These are phyloP conservation scores for Selaginella tamariscina DNA, from an alignment of 75 land plant species.

Conservation along the genomic window DNA sequence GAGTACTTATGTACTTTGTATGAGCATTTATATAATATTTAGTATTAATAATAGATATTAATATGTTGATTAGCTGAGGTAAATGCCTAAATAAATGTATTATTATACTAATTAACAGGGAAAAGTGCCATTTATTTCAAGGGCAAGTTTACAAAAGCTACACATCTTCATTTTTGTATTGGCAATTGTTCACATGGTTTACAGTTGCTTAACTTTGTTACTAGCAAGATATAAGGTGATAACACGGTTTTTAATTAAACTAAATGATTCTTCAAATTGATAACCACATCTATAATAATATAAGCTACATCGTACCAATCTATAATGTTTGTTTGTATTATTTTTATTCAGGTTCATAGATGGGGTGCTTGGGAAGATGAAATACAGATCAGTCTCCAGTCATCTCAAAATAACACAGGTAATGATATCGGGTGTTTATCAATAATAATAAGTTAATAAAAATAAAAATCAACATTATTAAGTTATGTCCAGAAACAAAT, in stretches of 20 bases:
- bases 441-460: neutral
- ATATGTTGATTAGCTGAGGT: neutral
- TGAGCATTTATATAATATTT: neutral
- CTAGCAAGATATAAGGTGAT: conserved; percentile 55
- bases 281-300: no score
- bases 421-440: neutral
- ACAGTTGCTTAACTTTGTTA: conserved; percentile 46
- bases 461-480: neutral
- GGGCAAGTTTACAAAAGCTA: conserved; percentile 63
- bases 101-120: conserved; percentile 42
- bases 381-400: conserved; percentile 8
- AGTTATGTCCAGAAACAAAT: neutral
- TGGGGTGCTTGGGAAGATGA: conserved; percentile 19
- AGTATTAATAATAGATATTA: neutral
- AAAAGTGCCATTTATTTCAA: conserved; percentile 55
- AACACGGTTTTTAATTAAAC: neutral
- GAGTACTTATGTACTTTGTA: no score
- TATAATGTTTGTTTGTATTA: neutral
- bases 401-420: neutral
- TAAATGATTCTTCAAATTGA: no score
- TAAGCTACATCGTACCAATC: no score
- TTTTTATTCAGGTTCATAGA: conserved; percentile 10
- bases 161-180: conserved; percentile 83
- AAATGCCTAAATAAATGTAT: neutral
- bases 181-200: conserved; percentile 72